Conservation (phyloP, 768 basidiomycete species). For the Rhizopogon sp. region DNA sequence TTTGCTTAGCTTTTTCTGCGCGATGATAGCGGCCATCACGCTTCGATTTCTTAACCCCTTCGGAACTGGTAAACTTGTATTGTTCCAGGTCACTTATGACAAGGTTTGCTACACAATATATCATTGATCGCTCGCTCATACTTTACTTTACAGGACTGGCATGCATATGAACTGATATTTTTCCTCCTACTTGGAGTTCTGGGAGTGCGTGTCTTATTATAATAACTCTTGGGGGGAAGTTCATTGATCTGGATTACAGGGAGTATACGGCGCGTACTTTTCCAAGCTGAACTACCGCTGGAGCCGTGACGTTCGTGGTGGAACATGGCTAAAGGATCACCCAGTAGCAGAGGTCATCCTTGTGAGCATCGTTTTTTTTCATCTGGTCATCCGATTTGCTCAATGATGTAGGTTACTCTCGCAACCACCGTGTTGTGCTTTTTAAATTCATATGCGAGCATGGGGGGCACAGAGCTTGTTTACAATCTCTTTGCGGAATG, state of each 20-base stretch:
- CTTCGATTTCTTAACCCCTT: constrained; percentile 92
- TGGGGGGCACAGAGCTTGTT: constrained; percentile 95
- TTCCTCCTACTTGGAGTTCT: constrained; percentile 87
- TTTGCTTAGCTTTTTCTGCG: constrained; percentile 85
- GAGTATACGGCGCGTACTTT: constrained; percentile 91
- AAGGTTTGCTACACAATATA: constrained; percentile 39
- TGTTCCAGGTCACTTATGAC: constrained; percentile 89
- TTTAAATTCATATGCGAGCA: constrained; percentile 84
- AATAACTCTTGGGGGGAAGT: neutral
- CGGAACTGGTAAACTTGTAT: constrained; percentile 88
- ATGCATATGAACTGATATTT: constrained; percentile 80
- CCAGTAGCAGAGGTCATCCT: constrained; percentile 81
- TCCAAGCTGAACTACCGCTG: constrained; percentile 89
- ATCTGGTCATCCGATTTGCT: constrained; percentile 5
- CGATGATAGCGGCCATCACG: constrained; percentile 95
- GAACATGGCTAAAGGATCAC: constrained; percentile 75
- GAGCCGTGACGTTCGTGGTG: constrained; percentile 77
- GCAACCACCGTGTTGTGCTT: constrained; percentile 77
- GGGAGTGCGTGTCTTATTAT: constrained; percentile 49
- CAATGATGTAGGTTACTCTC: constrained; percentile 57
- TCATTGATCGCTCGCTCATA: neutral
- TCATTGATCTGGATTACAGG: constrained; percentile 39
- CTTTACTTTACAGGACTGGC: constrained; percentile 70
- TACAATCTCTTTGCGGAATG: constrained; percentile 92
- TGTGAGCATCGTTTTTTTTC: constrained; percentile 36